Evolutionary conservation across 2,329 filamentous ascomycete species (phyloP), one percentile per base, ranked within the genome.

Genomic region (Apiospora malaysiana): DNA sequence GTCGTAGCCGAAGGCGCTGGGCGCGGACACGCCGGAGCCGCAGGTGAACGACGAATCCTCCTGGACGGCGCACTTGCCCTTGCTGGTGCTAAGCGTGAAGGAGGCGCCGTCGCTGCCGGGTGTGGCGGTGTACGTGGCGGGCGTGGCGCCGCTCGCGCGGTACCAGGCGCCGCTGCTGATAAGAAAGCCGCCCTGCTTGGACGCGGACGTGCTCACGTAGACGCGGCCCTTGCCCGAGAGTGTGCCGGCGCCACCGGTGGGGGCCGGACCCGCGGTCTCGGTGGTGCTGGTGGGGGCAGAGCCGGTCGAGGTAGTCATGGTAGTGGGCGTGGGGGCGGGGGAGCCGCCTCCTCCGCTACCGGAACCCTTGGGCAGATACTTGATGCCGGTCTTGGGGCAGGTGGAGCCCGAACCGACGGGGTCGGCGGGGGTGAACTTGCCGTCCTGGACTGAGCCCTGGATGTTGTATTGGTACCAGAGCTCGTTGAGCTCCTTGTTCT

Each of bases 401-500:
- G 68, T 67, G 32, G 71, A 46, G 46, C 25, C 37, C 14, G 59
- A 65, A 18, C 68, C 68, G 49, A 65, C 68, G 56, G 56, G 49
- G 40, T 45, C 56, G 40, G 68, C 56, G 27, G 71, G 43, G 56
- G 46, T 59, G 43, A 92, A 93, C 2, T 86, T 79, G 45, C 90
- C 92, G 2, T 83, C 85, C 76, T 91, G 87, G 0, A 91, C 79
- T 27, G 87, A 89, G 10, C 87, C 88, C 49, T 84, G 81, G 43
- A 88, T 83, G 72, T 92, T 89, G 83, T 88, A 93, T 77, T 92
- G 89, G 75, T 89, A 90, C 85, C 87, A 89, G 14, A 89, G 82
- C 78, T 90, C 86, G 42, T 85, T 85, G 5, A 90, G 77, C n/a
- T 82, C 79, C 32, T 40, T 40, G 46, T 76, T 74, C 12, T 81